A percentile compares a stretch with the other conserved stretches of the same genome.
phyloP scores from a whole-genome alignment of 805 yeast genomes.

The Lipomyces sp. region DNA sequence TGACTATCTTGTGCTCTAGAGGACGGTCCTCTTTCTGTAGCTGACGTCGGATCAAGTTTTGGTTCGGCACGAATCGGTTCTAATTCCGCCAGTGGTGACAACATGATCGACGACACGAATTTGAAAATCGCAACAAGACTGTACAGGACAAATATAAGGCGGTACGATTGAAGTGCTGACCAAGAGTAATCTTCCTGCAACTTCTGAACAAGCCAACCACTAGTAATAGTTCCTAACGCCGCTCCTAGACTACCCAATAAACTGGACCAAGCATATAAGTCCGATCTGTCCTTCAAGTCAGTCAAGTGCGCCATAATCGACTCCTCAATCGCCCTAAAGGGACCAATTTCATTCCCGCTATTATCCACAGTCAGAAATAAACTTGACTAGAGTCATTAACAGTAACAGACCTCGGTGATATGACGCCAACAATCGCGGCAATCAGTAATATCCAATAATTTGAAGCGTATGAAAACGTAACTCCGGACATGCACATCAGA shows the following conservation, averaged over 20 bases:
- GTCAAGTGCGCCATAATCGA: slow-evolving; percentile 56
- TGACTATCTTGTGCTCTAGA: background rate
- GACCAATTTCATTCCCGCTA: slow-evolving; percentile 64
- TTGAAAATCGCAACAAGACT: slow-evolving; percentile 48
- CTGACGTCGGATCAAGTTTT: slow-evolving; percentile 37
- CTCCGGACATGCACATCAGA: slow-evolving; percentile 53
- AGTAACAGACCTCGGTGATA: slow-evolving; percentile 50
- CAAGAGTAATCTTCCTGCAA: slow-evolving; percentile 44
- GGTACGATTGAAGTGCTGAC: slow-evolving; percentile 20
- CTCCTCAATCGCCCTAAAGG: slow-evolving; percentile 63
- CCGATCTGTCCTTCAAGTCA: slow-evolving; percentile 52
- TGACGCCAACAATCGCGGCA: slow-evolving; percentile 55
- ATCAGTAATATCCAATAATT: slow-evolving; percentile 48
- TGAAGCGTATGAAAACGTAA: slow-evolving; percentile 47
- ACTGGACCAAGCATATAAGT: slow-evolving; percentile 63
- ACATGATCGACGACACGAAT: slow-evolving; percentile 54
- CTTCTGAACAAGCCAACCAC: slow-evolving; percentile 69
- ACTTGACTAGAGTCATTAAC: background rate
- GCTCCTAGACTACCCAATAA: slow-evolving; percentile 55
- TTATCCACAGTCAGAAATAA: background rate
- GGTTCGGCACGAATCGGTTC: slow-evolving; percentile 35
- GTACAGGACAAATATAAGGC: slow-evolving; percentile 35
- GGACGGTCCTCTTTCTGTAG: slow-evolving; percentile 32
- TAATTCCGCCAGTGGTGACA: slow-evolving; percentile 61
- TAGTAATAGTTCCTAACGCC: slow-evolving; percentile 82